Conservation (phyloP, 2,329 filamentous ascomycete species). For the Emmonsiellopsis sp. region DNA sequence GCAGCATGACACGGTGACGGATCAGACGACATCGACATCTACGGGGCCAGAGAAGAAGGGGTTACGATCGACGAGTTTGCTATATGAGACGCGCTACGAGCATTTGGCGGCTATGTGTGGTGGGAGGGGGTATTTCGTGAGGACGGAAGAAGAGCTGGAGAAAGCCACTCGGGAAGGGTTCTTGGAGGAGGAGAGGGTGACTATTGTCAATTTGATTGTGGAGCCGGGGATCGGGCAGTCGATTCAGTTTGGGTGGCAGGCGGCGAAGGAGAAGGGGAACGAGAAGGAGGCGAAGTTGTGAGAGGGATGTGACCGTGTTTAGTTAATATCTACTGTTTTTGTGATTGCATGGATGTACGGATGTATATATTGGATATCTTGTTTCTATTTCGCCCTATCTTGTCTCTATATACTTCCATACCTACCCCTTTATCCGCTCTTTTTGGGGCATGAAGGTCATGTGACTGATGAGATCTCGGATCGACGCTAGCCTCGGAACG, state of each 20-base stretch:
- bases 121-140: slow-evolving; percentile 43
- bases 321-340: not conserved
- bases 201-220: slow-evolving; percentile 48
- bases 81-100: slow-evolving; percentile 48
- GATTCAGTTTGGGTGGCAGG: slow-evolving; percentile 29
- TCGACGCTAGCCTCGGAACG: not conserved
- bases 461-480: not conserved
- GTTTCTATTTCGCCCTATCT: not conserved
- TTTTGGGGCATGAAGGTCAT: too few species aligned
- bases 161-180: slow-evolving; percentile 44
- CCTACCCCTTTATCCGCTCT: too few species aligned
- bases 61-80: slow-evolving; percentile 41
- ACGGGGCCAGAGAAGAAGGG: slow-evolving; percentile 20
- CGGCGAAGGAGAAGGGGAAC: slow-evolving; percentile 15
- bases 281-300: slow-evolving; percentile 17
- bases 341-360: not conserved
- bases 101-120: slow-evolving; percentile 47
- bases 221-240: slow-evolving; percentile 39
- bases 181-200: slow-evolving; percentile 34
- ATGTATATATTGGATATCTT: not conserved
- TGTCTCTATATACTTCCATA: too few species aligned
- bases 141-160: slow-evolving; percentile 43
- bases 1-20: slow-evolving; percentile 31
- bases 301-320: not conserved
- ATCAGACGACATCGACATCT: slow-evolving; percentile 16